A percentile compares a stretch with the other conserved stretches of the same genome.
Evolutionary conservation across 345 rosid species (phyloP).

Genomic region (Orychophragmus violaceus): DNA sequence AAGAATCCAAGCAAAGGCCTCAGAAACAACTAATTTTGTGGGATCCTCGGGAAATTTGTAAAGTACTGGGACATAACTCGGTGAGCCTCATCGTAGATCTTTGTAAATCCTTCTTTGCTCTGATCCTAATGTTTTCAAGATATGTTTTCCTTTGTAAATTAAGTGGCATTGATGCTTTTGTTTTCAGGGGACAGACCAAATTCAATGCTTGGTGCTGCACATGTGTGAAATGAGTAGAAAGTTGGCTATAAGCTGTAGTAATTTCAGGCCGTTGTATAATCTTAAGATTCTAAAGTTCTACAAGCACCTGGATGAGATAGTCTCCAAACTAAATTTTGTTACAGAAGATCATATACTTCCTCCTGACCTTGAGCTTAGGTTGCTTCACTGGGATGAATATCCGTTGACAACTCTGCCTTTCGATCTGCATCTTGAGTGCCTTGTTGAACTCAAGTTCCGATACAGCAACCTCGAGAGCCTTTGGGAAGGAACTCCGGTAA

Average conservation of each 20-base stretch:
- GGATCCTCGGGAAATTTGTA: neutral
- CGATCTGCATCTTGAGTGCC: neutral
- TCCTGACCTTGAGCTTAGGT: neutral
- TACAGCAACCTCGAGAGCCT: neutral
- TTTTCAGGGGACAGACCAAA: neutral
- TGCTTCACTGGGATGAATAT: neutral
- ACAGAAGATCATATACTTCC: neutral
- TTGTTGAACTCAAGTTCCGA: neutral
- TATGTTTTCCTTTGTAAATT: too few relatives aligned
- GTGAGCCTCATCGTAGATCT: neutral
- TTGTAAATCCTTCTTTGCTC: neutral
- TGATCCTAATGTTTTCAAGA: too few relatives aligned
- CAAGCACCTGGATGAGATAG: neutral
- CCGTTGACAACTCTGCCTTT: neutral
- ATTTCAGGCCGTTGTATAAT: neutral
- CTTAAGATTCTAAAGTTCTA: neutral
- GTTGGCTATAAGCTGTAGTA: neutral
- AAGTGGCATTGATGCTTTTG: neutral
- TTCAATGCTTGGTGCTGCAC: neutral
- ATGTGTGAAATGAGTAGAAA: neutral
- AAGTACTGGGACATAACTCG: neutral
- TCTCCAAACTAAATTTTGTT: neutral
- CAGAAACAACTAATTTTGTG: neutral
- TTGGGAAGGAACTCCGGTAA: neutral
- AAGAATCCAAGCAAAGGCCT: neutral